Evolutionary conservation across 257 asterid genomes (phyloP).

Genomic region (Linaria vulgaris): DNA sequence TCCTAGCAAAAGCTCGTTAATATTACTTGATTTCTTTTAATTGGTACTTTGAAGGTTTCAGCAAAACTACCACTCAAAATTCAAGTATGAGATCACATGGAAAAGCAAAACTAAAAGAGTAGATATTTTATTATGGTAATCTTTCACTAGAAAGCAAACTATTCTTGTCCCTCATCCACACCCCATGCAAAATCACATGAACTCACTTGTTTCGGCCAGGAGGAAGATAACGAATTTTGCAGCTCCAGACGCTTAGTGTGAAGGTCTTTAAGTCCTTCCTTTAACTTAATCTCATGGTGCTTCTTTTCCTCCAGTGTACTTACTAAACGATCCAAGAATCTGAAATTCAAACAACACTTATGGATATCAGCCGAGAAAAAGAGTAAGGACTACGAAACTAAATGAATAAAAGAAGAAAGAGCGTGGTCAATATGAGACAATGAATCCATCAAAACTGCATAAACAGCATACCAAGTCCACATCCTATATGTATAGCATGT

Average conservation of each 20-base stretch:
- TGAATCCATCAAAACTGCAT: background rate
- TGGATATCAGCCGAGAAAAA: background rate
- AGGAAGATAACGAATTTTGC: conserved; percentile 85
- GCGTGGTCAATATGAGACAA: conserved; percentile 11
- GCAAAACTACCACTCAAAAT: no score
- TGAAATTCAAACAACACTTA: conserved; percentile 37
- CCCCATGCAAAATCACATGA: conserved; percentile 22
- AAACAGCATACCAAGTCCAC: background rate
- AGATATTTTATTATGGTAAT: background rate
- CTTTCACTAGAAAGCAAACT: background rate
- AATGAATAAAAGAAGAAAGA: conserved; percentile 8
- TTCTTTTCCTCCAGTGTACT: conserved; percentile 91
- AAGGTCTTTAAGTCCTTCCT: conserved; percentile 80
- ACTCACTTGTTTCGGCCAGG: conserved; percentile 98
- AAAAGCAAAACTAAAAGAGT: background rate
- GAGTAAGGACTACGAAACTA: background rate
- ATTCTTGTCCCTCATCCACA: conserved; percentile 5
- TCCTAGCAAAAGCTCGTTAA: no score
- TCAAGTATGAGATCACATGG: no score
- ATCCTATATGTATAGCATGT: background rate
- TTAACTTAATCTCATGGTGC: conserved; percentile 76
- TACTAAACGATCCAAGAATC: conserved; percentile 87
- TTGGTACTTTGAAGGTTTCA: no score
- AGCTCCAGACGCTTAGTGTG: conserved; percentile 75
- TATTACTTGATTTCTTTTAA: no score